Evolutionary conservation across 179 eudicot genomes (phyloP).

Genomic region (Silene noctiflora): DNA sequence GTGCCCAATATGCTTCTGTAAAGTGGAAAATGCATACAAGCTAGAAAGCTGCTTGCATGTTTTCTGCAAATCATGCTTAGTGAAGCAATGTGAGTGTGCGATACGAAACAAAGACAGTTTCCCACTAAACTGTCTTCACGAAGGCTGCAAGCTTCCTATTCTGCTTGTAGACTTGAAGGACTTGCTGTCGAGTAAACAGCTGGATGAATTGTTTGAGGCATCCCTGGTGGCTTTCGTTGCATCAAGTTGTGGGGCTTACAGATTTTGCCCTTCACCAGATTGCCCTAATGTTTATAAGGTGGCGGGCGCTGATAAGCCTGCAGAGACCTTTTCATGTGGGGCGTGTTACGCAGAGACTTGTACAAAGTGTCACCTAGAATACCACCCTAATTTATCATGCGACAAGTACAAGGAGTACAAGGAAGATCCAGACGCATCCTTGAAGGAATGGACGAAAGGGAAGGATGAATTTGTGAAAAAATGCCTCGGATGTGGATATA

Average conservation of each 20-base stretch:
- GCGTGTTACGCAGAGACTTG: conserved; percentile 84
- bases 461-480: conserved; percentile 75
- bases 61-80: conserved; percentile 67
- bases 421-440: conserved; percentile 77
- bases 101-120: conserved; percentile 65
- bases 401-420: conserved; percentile 72
- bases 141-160: conserved; percentile 56
- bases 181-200: conserved; percentile 49
- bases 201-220: conserved; percentile 79
- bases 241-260: conserved; percentile 49
- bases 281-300: conserved; percentile 77
- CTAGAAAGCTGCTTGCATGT: conserved; percentile 66
- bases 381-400: conserved; percentile 68
- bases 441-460: conserved; percentile 70
- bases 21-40: conserved; percentile 58
- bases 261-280: conserved; percentile 94
- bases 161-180: conserved; percentile 54
- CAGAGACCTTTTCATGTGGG: conserved; percentile 64
- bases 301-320: conserved; percentile 26
- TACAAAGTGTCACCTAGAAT: conserved; percentile 72
- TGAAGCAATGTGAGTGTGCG: conserved; percentile 90
- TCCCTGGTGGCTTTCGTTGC: conserved; percentile 69
- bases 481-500: conserved; percentile 67
- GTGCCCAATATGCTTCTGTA: conserved; percentile 86
- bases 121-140: conserved; percentile 54